Conservation (phyloP, 2,329 filamentous ascomycete species). For the Arachnomyces sp. region DNA sequence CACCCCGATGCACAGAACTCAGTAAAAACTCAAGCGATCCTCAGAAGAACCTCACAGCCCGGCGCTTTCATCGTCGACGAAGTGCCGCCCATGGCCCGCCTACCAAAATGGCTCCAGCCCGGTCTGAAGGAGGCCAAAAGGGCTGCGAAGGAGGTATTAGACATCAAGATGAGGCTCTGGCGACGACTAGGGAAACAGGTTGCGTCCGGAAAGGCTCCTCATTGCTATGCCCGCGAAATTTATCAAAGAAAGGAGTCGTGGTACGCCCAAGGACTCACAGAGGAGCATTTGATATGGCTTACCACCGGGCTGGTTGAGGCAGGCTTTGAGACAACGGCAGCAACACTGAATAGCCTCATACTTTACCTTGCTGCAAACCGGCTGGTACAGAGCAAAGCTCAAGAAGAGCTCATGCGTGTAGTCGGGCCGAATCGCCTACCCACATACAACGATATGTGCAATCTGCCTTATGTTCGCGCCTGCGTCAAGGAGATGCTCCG, state of each 20-base stretch:
- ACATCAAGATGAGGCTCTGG: constrained; percentile 19
- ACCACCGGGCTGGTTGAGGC: constrained; percentile 28
- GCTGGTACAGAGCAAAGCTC: constrained; percentile 21
- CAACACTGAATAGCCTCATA: constrained; percentile 26
- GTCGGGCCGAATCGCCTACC: constrained; percentile 44
- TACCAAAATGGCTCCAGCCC: constrained; percentile 20
- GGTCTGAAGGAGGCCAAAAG: constrained; percentile 11
- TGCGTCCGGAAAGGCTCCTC: constrained; percentile 12
- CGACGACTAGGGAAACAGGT: constrained; percentile 15
- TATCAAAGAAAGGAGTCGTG: constrained; percentile 15
- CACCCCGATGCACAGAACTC: constrained; percentile 5
- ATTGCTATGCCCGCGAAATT: constrained; percentile 17
- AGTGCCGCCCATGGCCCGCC: constrained; percentile 15
- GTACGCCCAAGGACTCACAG: constrained; percentile 16
- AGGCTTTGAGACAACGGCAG: constrained; percentile 32
- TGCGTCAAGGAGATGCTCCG: constrained; percentile 50
- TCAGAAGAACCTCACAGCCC: constrained; percentile 14
- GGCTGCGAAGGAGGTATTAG: constrained; percentile 11
- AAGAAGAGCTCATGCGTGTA: constrained; percentile 43
- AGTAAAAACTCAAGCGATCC: constrained; percentile 13
- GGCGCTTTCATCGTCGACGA: constrained; percentile 22
- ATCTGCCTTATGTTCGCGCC: constrained; percentile 47
- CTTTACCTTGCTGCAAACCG: constrained; percentile 24
- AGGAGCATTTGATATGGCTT: constrained; percentile 20
- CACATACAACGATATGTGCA: constrained; percentile 39